phyloP scores from a whole-genome alignment of 108 stramenopile species.

The Craspedostauros australis region DNA sequence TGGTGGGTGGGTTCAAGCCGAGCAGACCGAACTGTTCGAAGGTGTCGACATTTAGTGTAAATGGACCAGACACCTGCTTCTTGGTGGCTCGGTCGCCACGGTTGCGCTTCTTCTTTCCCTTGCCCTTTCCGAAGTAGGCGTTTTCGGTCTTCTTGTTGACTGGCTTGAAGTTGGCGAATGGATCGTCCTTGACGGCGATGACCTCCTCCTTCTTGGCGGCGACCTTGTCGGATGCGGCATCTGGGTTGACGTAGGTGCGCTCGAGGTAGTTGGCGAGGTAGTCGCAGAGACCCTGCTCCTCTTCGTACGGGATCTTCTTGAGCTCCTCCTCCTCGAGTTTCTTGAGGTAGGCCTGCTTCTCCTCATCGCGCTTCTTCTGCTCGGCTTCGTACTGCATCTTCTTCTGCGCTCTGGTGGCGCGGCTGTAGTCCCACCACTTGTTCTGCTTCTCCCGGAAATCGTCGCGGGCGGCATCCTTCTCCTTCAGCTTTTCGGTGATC shows the following conservation, averaged over 20 bases:
- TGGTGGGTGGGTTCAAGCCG: conserved; percentile 70
- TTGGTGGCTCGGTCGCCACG: conserved; percentile 48
- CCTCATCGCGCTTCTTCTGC: conserved; percentile 81
- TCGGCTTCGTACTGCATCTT: conserved; percentile 85
- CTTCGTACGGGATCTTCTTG: conserved; percentile 94
- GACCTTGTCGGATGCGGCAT: conserved; percentile 30
- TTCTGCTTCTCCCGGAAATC: conserved; percentile 73
- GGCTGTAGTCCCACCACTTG: conserved; percentile 77
- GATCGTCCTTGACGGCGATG: conserved; percentile 75
- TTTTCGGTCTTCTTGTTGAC: conserved; percentile 64
- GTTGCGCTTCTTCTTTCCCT: conserved; percentile 69
- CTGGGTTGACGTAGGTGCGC: conserved; percentile 50
- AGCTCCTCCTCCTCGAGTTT: conserved; percentile 90
- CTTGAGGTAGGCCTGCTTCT: conserved; percentile 72
- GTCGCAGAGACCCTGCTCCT: conserved; percentile 93
- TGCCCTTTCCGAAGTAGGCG: conserved; percentile 66
- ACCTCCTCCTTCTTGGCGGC: conserved; percentile 55
- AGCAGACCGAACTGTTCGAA: conserved; percentile 86
- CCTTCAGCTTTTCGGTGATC: conserved; percentile 71
- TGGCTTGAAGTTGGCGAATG: conserved; percentile 77
- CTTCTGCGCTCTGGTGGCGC: conserved; percentile 70
- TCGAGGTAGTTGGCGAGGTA: conserved; percentile 86
- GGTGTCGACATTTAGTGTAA: conserved; percentile 75
- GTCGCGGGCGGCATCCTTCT: conserved; percentile 72
- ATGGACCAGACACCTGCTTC: conserved; percentile 51